Evolutionary conservation across 768 basidiomycete genomes (phyloP).

Genomic region (Tylopilus vinaceipallidus): DNA sequence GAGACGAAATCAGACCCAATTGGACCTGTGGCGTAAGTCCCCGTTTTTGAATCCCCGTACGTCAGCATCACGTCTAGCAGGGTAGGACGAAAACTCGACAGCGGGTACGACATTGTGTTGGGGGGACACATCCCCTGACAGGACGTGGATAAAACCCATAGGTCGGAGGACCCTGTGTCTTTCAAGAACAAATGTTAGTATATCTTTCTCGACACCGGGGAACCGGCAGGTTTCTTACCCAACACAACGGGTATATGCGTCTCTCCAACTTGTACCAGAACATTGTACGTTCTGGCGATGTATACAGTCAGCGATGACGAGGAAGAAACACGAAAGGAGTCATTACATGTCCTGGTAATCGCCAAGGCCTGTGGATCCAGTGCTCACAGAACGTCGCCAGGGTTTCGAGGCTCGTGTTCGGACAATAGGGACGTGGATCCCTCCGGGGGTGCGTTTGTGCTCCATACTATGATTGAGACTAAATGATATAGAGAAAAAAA

Average conservation of each 20-base stretch:
- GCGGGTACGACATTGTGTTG: constrained; percentile 46
- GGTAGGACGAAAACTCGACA: constrained; percentile 43
- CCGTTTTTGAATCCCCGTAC: constrained; percentile 73
- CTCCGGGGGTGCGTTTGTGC: constrained; percentile 10
- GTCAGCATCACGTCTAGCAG: constrained; percentile 47
- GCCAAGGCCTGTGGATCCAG: constrained; percentile 52
- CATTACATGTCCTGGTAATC: constrained; percentile 63
- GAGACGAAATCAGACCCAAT: constrained; percentile 59
- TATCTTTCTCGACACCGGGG: background rate
- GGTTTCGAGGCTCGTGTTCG: background rate
- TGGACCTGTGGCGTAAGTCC: constrained; percentile 63
- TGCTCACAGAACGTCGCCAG: constrained; percentile 14
- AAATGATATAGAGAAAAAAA: constrained; percentile 4
- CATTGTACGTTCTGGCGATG: constrained; percentile 55
- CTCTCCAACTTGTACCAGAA: constrained; percentile 56
- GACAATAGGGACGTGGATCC: constrained; percentile 27
- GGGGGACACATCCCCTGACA: constrained; percentile 46
- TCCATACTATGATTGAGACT: background rate
- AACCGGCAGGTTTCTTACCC: constrained; percentile 39
- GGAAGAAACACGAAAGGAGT: background rate
- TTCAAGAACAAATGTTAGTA: constrained; percentile 2
- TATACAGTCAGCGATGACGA: constrained; percentile 2
- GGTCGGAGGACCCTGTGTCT: constrained; percentile 80
- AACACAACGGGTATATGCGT: constrained; percentile 54
- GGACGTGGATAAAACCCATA: constrained; percentile 66